Base-by-base conservation (phyloP, 2,329 filamentous ascomycete species). In the Eutypa lata region DNA sequence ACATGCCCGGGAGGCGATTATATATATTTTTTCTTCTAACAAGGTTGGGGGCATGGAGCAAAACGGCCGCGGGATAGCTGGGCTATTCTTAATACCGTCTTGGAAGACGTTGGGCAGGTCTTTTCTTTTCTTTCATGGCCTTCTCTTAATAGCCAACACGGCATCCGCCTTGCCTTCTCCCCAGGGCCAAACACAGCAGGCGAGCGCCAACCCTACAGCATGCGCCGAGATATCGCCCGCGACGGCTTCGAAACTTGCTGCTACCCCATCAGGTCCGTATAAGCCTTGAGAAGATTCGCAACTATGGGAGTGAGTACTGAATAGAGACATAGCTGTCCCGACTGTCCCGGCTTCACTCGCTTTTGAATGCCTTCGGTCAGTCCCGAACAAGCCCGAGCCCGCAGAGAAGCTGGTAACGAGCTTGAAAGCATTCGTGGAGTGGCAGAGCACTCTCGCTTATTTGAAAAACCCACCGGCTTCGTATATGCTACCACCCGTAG, bases 381-480 rank as follows among this genome's bases (percentile, higher is more conserved):
- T 75, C 4, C 73, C 73, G 14, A 70, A 73, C 54, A 65, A 68
- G 50, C 65, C 62, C 7, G 58, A 66, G 7, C 66, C 65, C 7
- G 73, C 70, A 1, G 51, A 65, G 50, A 57, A 68, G 48, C 60
- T 76, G 18, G 58, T 76, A 50, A 62, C 68, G 48, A 71, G 69
- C 44, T 58, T 75, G 22, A 67, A 68, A 54, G 70, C 72, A 5
- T 78, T 75, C 46, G 64, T 75, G 1, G 68, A 77, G 50, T 80
- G 76, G 66, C 77, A 81, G 59, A 77, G 74, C 42, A 76, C 75
- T 3, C 63, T 76, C 11, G 71, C 74, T 11, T 77, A 73, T 60
- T 70, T 80, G 35, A 78, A 77, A 55, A 66, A 78, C 48, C 81
- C 82, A 3, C 82, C 82, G 0, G 54, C 70, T 14, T 71, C 70